phyloP scores from a whole-genome alignment of 1,139 yeast genomes.

The Yamadazyma taylorii region DNA sequence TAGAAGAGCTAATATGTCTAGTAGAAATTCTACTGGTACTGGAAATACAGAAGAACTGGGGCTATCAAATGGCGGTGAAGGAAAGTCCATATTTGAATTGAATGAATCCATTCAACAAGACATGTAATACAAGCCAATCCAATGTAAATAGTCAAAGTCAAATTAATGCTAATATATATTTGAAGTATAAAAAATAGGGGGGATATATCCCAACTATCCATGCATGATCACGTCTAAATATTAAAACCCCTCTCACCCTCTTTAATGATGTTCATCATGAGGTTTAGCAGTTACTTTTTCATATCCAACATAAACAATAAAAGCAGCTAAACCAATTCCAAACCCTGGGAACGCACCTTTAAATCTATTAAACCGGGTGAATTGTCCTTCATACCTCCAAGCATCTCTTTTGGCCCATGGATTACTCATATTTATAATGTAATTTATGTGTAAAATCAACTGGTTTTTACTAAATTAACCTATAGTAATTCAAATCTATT shows the following conservation, averaged over 20 bases:
- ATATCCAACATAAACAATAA: slow-evolving; percentile 62
- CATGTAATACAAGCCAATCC: no score
- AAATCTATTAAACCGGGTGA: slow-evolving; percentile 69
- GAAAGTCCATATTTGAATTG: slow-evolving; percentile 33
- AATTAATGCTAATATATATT: slow-evolving; percentile 6
- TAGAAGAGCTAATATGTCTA: slow-evolving; percentile 42
- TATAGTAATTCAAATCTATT: no score
- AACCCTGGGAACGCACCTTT: slow-evolving; percentile 82
- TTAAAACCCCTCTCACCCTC: slow-evolving; percentile 1
- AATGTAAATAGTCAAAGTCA: not conserved
- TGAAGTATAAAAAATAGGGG: not conserved
- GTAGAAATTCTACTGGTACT: slow-evolving; percentile 28
- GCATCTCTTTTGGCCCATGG: slow-evolving; percentile 76
- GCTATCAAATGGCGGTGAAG: slow-evolving; percentile 16
- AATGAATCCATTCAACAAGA: slow-evolving; percentile 7
- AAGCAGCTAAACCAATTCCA: slow-evolving; percentile 78
- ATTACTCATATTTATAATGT: slow-evolving; percentile 28
- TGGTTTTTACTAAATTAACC: no score
- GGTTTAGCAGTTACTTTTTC: slow-evolving; percentile 50
- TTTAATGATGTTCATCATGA: slow-evolving; percentile 32
- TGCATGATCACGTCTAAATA: not conserved
- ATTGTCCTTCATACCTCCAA: slow-evolving; percentile 87
- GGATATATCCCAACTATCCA: not conserved
- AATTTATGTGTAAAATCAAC: not conserved
- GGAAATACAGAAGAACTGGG: slow-evolving; percentile 19